Conservation (phyloP, 306 rosid genomes). For the Vigna hirtella region DNA sequence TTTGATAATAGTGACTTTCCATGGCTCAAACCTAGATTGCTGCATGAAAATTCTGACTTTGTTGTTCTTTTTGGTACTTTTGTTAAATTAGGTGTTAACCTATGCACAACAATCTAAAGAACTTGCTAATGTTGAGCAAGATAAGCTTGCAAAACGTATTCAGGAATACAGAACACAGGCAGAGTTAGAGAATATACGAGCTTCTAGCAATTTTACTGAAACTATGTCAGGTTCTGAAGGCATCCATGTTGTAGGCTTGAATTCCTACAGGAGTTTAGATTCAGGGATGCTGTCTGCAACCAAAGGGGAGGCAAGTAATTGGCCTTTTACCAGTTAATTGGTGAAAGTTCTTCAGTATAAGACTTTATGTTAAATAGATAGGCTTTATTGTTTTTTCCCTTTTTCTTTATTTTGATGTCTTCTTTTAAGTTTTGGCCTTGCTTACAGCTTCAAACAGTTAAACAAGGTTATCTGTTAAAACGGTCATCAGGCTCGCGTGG, state of each 20-base stretch:
- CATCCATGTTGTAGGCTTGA: slow-evolving; percentile 61
- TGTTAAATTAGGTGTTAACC: slow-evolving; percentile 75
- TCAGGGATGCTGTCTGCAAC: slow-evolving; percentile 56
- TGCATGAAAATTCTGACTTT: slow-evolving; percentile 21
- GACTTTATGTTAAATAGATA: slow-evolving; percentile 17
- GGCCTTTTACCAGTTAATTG: slow-evolving; percentile 31
- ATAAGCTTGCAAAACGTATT: slow-evolving; percentile 95
- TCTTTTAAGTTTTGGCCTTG: slow-evolving; percentile 17
- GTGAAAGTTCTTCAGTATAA: slow-evolving; percentile 27
- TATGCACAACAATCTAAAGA: slow-evolving; percentile 98
- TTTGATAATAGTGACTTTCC: slow-evolving; percentile 3
- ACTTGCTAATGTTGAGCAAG: slow-evolving; percentile 89
- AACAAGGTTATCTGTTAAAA: slow-evolving; percentile 92
- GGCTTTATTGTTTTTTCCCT: not conserved
- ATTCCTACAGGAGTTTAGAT: slow-evolving; percentile 68
- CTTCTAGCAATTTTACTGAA: slow-evolving; percentile 62
- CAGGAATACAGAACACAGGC: slow-evolving; percentile 95
- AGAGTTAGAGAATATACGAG: slow-evolving; percentile 70
- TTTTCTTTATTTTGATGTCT: slow-evolving; percentile 3
- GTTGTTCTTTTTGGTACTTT: slow-evolving; percentile 30
- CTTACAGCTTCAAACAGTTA: slow-evolving; percentile 72
- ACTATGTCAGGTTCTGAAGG: slow-evolving; percentile 59
- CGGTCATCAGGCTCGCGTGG: slow-evolving; percentile 85
- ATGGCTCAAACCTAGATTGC: slow-evolving; percentile 6
- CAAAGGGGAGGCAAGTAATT: slow-evolving; percentile 79